Evolutionary conservation across 495 filamentous ascomycete genomes (phyloP), one percentile per base, ranked within the genome.

Genomic region (Aspergillus steynii): DNA sequence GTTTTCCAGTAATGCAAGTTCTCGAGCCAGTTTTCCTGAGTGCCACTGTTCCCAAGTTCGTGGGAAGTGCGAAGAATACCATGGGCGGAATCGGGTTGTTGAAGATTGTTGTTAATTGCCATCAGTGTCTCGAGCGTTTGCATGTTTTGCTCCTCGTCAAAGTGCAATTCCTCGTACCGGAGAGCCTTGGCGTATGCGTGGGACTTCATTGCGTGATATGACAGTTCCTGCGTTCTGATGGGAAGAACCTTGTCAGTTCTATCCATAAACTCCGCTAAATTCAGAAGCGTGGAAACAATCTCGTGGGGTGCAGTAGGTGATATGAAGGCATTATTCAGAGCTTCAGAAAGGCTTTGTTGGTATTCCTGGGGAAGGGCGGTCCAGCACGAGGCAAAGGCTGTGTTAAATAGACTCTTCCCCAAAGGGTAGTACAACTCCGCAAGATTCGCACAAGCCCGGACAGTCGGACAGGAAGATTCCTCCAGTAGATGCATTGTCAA

Each of bases 121-220:
- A 99, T 99, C 50, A 99, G 77, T 3, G 96, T 96, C 72, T 99
- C 95, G 1, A 98, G 94, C 12, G 96, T 92, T 57, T 87, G 89
- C 15, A 92, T 88, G 63, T 91, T 96, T 65, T 97, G 94, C 67
- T 99, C 96, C 64, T 97, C 92, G 51, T 97, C 87, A 70, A 98
- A 99, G 66, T 99, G 94, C 2, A 99, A 81, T 72, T 99, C 95
- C 67, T 99, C 98, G 79, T 98, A 99, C 63, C 98, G 95, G n/a
- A 99, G 83, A 7, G 95, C 95, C 72, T 99, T 99, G n/a, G 95
- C 95, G 71, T 95, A 98, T 5, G 96, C 96, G 75, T 99, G 95
- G 55, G 95, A 98, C 67, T 93, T 92, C 0, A 87, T 92, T 14
- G 95, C 95, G 68, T 97, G 96, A 65, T 91, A 89, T 25, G 95